These are phyloP conservation scores for Phytophthora nicotianae DNA, from an alignment of 352 stramenopile genomes.

Conservation along the genomic window DNA sequence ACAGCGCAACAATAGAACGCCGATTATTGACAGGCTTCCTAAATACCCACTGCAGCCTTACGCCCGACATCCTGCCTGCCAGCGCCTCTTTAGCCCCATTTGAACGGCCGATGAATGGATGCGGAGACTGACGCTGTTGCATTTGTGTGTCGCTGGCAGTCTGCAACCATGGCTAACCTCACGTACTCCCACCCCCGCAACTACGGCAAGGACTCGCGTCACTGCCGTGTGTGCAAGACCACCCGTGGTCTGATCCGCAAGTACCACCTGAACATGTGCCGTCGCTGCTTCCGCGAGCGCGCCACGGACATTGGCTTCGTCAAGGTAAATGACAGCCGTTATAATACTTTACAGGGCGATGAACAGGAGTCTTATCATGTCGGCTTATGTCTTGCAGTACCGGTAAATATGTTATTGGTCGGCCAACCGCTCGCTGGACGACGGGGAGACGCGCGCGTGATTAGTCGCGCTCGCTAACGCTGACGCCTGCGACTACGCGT, in stretches of 20 bases:
- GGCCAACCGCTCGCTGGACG: constrained; percentile 42
- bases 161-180: constrained; percentile 91
- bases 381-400: constrained; percentile 44
- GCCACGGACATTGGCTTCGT: constrained; percentile 95
- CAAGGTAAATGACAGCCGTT: constrained; percentile 71
- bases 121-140: constrained; percentile 19
- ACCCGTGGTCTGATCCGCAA: constrained; percentile 95
- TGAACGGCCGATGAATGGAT: neutral
- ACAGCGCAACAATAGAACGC: neutral
- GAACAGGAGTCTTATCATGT: constrained; percentile 1
- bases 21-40: neutral
- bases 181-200: constrained; percentile 86
- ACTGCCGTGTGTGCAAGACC: constrained; percentile 92
- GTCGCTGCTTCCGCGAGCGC: constrained; percentile 95
- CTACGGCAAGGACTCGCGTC: constrained; percentile 91
- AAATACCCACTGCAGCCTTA: neutral
- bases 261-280: constrained; percentile 96
- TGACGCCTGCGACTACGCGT: constrained; percentile 37
- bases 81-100: neutral
- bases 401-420: constrained; percentile 71
- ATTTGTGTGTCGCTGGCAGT: constrained; percentile 33
- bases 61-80: constrained; percentile 5
- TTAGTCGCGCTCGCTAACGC: constrained; percentile 36
- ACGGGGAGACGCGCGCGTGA: constrained; percentile 32
- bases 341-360: neutral